Percentiles rank a stretch among this genome's conserved stretches.
Conservation (phyloP, 352 stramenopile species). For the Globisporangium paroecandrum region DNA sequence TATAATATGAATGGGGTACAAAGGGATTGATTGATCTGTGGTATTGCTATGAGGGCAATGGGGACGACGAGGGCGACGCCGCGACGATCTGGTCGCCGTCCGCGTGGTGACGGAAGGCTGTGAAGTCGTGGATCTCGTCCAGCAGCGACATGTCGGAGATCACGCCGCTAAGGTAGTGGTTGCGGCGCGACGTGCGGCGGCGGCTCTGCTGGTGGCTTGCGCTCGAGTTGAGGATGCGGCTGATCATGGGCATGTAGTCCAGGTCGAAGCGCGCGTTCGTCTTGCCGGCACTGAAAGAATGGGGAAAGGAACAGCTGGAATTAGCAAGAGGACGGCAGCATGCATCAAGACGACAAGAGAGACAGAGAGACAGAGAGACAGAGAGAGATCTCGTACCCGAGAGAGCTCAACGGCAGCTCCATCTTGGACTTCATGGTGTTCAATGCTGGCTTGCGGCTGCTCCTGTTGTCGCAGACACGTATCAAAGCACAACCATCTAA, state of each 20-base stretch:
- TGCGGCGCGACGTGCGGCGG: constrained; percentile 59
- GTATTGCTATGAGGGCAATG: constrained; percentile 16
- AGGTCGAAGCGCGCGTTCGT: constrained; percentile 42
- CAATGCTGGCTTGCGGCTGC: constrained; percentile 8
- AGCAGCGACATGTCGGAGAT: constrained; percentile 65
- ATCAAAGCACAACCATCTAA: not conserved
- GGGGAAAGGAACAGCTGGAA: not conserved
- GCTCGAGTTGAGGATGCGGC: constrained; percentile 42
- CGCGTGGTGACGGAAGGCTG: constrained; percentile 28
- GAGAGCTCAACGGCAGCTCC: constrained; percentile 35
- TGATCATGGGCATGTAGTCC: constrained; percentile 75
- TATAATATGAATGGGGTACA: not conserved
- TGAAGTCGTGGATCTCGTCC: constrained; percentile 55
- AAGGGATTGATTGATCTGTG: not conserved
- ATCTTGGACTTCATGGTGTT: constrained; percentile 37
- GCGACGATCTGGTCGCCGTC: constrained; percentile 52
- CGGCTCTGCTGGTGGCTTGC: constrained; percentile 51
- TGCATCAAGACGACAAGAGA: not conserved
- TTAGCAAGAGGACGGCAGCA: no score
- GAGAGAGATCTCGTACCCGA: constrained; percentile 31
- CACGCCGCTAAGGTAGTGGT: constrained; percentile 76
- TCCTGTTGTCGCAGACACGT: constrained; percentile 3
- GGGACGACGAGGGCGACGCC: constrained; percentile 38
- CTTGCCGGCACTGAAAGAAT: constrained; percentile 23
- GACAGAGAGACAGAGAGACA: not conserved